A percentile compares a stretch with the other conserved stretches of the same genome.
These are phyloP conservation scores for Trametes sanguinea DNA, from an alignment of 768 basidiomycete genomes.

Conservation along the genomic window DNA sequence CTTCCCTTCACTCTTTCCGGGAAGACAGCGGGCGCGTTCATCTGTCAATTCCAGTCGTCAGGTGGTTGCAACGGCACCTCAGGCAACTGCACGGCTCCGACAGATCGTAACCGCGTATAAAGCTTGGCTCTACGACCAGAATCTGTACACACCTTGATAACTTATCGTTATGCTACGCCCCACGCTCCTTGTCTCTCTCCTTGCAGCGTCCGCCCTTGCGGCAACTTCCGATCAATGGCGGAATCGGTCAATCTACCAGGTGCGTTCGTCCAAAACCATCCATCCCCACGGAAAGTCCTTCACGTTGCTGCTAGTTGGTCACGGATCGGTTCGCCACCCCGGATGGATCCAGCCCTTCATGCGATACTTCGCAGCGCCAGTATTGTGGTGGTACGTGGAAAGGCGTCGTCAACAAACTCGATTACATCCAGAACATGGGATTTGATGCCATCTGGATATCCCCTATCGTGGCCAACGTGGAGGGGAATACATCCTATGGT, in stretches of 20 bases:
- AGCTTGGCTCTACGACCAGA: background rate
- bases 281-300: background rate
- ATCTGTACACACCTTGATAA: background rate
- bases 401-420: conserved; percentile 53
- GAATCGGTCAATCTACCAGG: conserved; percentile 58
- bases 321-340: conserved; percentile 63
- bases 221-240: conserved; percentile 53
- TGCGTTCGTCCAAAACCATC: conserved; percentile 14
- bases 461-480: conserved; percentile 52
- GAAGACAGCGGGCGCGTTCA: background rate
- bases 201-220: conserved; percentile 32
- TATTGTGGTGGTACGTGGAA: conserved; percentile 64
- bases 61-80: no score
- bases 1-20: background rate
- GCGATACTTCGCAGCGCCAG: conserved; percentile 47
- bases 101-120: background rate
- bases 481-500: conserved; percentile 50
- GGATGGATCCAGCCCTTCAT: conserved; percentile 40
- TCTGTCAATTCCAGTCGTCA: background rate
- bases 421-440: conserved; percentile 65
- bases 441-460: conserved; percentile 64
- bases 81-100: background rate
- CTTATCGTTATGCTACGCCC: background rate
- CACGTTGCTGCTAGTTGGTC: conserved; percentile 38
- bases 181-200: conserved; percentile 15